Base-by-base conservation (phyloP, 1,284 basidiomycete species). In the Cutaneotrichosporon cutaneum region DNA sequence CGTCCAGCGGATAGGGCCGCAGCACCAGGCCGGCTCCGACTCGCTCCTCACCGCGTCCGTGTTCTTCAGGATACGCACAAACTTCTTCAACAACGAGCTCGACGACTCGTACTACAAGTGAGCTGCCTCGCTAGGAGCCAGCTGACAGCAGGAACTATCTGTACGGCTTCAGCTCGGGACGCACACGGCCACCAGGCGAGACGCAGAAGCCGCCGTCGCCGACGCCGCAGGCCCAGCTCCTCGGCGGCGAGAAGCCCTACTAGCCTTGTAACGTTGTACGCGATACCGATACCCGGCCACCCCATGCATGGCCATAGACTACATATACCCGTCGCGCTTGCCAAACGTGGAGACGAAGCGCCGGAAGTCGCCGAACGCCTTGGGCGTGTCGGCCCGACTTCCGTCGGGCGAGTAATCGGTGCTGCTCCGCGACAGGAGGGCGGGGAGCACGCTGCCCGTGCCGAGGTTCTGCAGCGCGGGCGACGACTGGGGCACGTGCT, bases 1-100 rank as follows among this genome's bases (percentile, higher is more conserved):
- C 88, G 79, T 75, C 32, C 84, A 88, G 79, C 87, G 94, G 59
- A 91, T 96, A 77, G 94, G 94, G 4, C 87, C 88, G 21, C 91
- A 94, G 62, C 94, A 97, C 77, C 94, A 97, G 82, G 94, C 95
- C 14, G 95, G 96, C 21, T 94, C 92, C 30, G 96, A 99, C 77
- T 92, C 90, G 22, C 87, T 98, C 36, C 85, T 99, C 57, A 98
- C 94, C 14, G 88, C 93, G 2, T 87, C 88, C 7, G 92, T 92
- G 0, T 98, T 97, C 81, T 98, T 98, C 88, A 91, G 94, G 79
- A 92, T 97, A 85, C 87, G 91, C 35, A 87, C 92, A 70, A 81
- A 89, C 47, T 97, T 94, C 82, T 98, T 97, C 81, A 86, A 89
- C 65, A 90, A 92, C 74, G 82, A 85, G 42, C 86, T 97, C 60